Base-by-base conservation (phyloP, 2,329 filamentous ascomycete genomes). In the Colletotrichum cordylinicola region DNA sequence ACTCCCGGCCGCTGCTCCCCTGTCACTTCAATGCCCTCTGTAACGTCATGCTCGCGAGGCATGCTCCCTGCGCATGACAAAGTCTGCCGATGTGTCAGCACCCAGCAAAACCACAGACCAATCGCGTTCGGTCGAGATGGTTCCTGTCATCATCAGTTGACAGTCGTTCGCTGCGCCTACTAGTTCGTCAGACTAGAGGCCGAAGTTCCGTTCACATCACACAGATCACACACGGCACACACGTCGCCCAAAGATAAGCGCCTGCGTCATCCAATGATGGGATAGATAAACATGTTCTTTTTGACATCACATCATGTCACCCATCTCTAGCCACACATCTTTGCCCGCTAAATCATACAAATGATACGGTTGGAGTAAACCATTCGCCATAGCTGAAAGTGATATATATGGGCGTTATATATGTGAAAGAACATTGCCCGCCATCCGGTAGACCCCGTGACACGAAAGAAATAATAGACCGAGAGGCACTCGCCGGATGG, bases 331-430 rank as follows among this genome's bases (percentile, higher is more conserved):
- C 5, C 21, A 12, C 43, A 3, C 9, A 29, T 4, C 8, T 15
- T 69, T 37, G 15, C 56, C 15, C 18, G 15, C 16, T 60, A 74
- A 33, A 29, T 60, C 18, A 31, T 74, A 48, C 21, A 37, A 15
- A 15, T 18, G 15, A 27, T 21, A 33, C 29, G 6, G 9, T 24
- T 55, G 27, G 15, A 64, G 37, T 35, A 18, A 75, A 72, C 55
- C 31, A 65, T 37, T 58, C 64, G 64, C 29, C 64, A 58, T 61
- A 65, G 29, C 43, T 76, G 58, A 65, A 76, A 72, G 64, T 27
- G 64, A 33, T 73, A 68, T 68, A 69, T 76, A 73, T 73, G 58
- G 73, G 43, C 58, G 64, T 74, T 60, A 65, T 65, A 73, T 73
- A 69, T 69, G 58, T 69, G 39, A 74, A 61, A 76, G 70, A 76